Base-by-base conservation (phyloP, 2,329 filamentous ascomycete species). In the Mycocentrospora acerina region DNA sequence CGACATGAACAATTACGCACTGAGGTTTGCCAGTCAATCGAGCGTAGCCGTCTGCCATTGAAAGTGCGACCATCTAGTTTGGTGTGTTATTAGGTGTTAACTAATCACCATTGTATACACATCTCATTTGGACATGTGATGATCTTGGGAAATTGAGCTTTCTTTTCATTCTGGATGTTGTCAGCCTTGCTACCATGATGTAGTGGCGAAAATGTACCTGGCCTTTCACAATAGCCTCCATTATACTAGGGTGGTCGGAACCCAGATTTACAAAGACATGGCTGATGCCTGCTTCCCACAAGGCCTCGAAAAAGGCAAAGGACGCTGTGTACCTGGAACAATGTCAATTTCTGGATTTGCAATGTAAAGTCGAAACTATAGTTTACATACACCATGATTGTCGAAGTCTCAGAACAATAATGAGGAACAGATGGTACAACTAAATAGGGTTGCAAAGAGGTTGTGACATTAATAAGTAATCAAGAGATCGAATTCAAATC, bases 41-140 rank as follows among this genome's bases (percentile, higher is more conserved):
- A 25, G 87, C 86, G 58, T 87, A 90, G 35, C 87, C 87, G 63
- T 91, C 87, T 11, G 87, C 87, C 83, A 89, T 88, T 42, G 86
- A 90, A 55, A 91, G 78, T 17, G 87, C 87, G 6, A 90, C 86
- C 86, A 90, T 90, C 82, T 88, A 49, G 14, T 22, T 22, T 22
- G 19, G 19, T 22, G 19, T 22, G 19, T 22, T 22, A 22, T 22
- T 22, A 15, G 15, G 8, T 14, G 8, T 15, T 13, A n/a, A 29
- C n/a, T 13, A 6, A 17, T n/a, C 19, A 22, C 9, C 19, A 6
- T 22, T 9, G 19, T 7, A 19, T 46, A 12, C 48, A 11, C 71
- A 86, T 84, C 76, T 90, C 86, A 50, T 88, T 88, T 0, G 86
- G 86, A 59, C 86, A 90, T 16, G 86, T 90, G 40, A 90, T 85